Conservation (phyloP, 805 yeast genomes). For the Wickerhamiella alocasiicola region DNA sequence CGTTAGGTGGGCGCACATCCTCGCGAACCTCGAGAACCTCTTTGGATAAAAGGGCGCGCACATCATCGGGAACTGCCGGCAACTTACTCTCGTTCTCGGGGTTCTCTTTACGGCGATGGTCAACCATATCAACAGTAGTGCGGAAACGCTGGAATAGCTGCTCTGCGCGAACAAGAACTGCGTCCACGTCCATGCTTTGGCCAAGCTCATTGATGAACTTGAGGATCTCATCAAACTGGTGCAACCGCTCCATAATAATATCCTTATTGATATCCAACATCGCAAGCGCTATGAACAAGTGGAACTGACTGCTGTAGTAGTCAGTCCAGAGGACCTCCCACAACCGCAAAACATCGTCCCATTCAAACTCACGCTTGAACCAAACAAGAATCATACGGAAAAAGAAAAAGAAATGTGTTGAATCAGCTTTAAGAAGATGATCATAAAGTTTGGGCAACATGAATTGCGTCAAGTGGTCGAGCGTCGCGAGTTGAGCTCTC, state of each 20-base stretch:
- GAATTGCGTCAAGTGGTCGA: conserved; percentile 76
- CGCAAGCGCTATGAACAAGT: conserved; percentile 75
- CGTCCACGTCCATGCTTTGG: conserved; percentile 61
- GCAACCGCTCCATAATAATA: conserved; percentile 59
- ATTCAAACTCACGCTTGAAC: conserved; percentile 83
- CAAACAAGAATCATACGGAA: conserved; percentile 91
- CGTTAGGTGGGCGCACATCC: conserved; percentile 28
- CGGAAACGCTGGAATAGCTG: conserved; percentile 66
- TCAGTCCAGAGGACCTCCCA: conserved; percentile 95
- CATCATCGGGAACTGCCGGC: conserved; percentile 33
- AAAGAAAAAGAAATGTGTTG: conserved; percentile 82
- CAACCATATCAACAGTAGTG: conserved; percentile 68
- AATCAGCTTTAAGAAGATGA: conserved; percentile 78
- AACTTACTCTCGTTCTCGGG: conserved; percentile 14
- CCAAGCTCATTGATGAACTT: conserved; percentile 86
- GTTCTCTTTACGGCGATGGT: conserved; percentile 28
- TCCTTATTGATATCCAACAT: conserved; percentile 79
- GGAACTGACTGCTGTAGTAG: conserved; percentile 73
- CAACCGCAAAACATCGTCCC: conserved; percentile 61
- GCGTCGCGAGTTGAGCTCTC: conserved; percentile 71
- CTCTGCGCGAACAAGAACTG: conserved; percentile 73
- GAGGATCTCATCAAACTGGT: conserved; percentile 79
- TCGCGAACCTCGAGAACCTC: conserved; percentile 57
- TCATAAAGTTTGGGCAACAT: conserved; percentile 76
- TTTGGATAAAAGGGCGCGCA: conserved; percentile 48